A percentile compares a stretch with the other conserved stretches of the same genome.
Conservation (phyloP, 805 yeast genomes). For the Yamadazyma endophytica region DNA sequence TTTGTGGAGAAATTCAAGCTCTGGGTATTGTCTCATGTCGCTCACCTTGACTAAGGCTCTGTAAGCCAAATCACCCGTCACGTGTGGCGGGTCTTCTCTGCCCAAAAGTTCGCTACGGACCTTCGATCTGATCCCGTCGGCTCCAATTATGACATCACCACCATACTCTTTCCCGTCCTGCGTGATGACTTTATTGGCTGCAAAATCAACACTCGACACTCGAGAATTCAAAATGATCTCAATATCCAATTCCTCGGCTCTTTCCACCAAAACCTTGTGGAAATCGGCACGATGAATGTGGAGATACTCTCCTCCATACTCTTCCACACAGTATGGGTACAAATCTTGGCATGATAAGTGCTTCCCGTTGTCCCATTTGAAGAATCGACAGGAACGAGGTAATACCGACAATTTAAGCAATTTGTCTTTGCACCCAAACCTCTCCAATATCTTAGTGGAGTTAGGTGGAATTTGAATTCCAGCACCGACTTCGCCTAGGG, state of each 20-base stretch:
- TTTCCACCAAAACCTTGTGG: slow-evolving; percentile 17
- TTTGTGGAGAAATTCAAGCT: slow-evolving; percentile 11
- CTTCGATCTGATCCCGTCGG: slow-evolving; percentile 22
- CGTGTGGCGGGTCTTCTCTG: slow-evolving; percentile 17
- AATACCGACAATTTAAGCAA: slow-evolving; percentile 10
- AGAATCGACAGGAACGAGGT: slow-evolving; percentile 12
- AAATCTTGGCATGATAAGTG: slow-evolving; percentile 15
- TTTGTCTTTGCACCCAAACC: slow-evolving; percentile 14
- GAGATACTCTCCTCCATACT: slow-evolving; percentile 15
- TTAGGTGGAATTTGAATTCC: slow-evolving; percentile 30
- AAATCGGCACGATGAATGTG: slow-evolving; percentile 25
- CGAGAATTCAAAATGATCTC: slow-evolving; percentile 10
- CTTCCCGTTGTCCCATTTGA: slow-evolving; percentile 17
- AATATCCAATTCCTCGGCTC: slow-evolving; percentile 17
- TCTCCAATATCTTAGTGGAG: slow-evolving; percentile 16
- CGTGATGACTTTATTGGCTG: slow-evolving; percentile 10
- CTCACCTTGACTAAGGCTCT: slow-evolving; percentile 18
- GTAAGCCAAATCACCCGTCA: slow-evolving; percentile 26
- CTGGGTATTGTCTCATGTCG: slow-evolving; percentile 14
- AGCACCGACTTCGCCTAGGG: slow-evolving; percentile 28
- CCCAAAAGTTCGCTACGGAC: slow-evolving; percentile 15
- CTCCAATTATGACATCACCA: slow-evolving; percentile 22
- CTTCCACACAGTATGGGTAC: slow-evolving; percentile 13
- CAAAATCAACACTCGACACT: slow-evolving; percentile 17
- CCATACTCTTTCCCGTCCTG: slow-evolving; percentile 13